phyloP scores from a whole-genome alignment of 2,329 filamentous ascomycete species.

The Myriosclerotinia scirpicola region DNA sequence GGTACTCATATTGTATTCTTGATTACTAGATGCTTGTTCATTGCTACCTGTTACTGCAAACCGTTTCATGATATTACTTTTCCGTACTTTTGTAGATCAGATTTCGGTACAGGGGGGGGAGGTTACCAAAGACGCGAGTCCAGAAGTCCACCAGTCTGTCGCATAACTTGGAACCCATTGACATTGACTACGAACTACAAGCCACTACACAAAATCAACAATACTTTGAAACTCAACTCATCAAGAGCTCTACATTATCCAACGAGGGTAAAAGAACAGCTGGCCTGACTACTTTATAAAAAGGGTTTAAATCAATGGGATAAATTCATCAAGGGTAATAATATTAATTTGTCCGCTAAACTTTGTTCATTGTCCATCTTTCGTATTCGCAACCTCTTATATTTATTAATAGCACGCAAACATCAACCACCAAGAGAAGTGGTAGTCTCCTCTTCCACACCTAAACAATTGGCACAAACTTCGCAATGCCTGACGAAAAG shows the following conservation, averaged over 20 bases:
- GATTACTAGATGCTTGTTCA: not conserved
- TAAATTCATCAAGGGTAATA: not conserved
- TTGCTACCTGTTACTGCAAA: not conserved
- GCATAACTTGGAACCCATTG: not conserved
- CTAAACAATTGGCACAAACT: constrained; percentile 17
- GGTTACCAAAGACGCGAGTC: constrained; percentile 24
- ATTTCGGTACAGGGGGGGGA: constrained; percentile 10
- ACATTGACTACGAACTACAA: constrained; percentile 21
- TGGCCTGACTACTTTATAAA: constrained; percentile 33
- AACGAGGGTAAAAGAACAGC: constrained; percentile 34
- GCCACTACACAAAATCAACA: constrained; percentile 28
- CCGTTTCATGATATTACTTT: constrained; percentile 1
- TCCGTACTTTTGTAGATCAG: constrained; percentile 4
- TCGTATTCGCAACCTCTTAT: constrained; percentile 6
- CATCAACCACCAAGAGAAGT: constrained; percentile 19
- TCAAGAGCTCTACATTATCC: constrained; percentile 15
- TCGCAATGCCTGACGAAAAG: constrained; percentile 51
- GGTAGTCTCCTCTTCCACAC: not conserved
- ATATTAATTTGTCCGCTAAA: not conserved
- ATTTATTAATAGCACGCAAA: constrained; percentile 6
- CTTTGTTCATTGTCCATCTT: constrained; percentile 9
- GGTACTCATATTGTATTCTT: not conserved
- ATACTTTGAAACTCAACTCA: constrained; percentile 21
- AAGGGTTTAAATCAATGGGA: not conserved
- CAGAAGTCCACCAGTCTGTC: not conserved